Evolutionary conservation across 306 rosid species (phyloP), one percentile per base, ranked within the genome.

Genomic region (Vigna reflexopilosa): DNA sequence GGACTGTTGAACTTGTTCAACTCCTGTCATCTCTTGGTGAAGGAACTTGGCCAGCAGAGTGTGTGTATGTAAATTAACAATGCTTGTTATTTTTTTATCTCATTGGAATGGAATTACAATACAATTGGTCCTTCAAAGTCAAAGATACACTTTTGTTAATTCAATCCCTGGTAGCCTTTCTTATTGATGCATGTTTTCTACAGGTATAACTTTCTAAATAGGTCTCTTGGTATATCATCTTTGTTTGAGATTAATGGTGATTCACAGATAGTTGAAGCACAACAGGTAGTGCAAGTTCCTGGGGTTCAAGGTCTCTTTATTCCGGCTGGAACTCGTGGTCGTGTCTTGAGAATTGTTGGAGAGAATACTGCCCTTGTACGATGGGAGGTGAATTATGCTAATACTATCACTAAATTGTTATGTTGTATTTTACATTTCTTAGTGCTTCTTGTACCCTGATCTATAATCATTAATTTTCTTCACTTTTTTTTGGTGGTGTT

Each of bases 11-110:
- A 74, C 86, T 94, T 75, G 88, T 94, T 48, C 91, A 61, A 63
- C 82, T 92, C 80, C 73, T 94, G 76, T 94, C 98, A 67, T 92
- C 98, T 82, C 97, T 94, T n/a, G 87, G 90, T 83, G 97, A 90
- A 84, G 98, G 97, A 77, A 62, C 87, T 38, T 94, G 97, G 98
- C 90, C 98, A 26, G 92, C 98, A 77, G 97, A 92, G 79, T 94
- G 98, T 62, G 97, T 87, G 98, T 92, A 81, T 91, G 97, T 88
- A 73, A 69, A 75, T 59, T 17, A 71, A 55, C 11, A 69, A 56
- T 78, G 81, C 28, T 28, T 80, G 64, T 75, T 70, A 74, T 45
- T 76, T 71, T 9, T 67, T 59, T 70, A 73, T 79, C 76, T 84
- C 77, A 19, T 26, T 34, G 32, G 38, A 56, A 58, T 70, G 78